These are phyloP conservation scores for Hypericum androsaemum DNA, from an alignment of 345 rosid species.

Conservation along the genomic window DNA sequence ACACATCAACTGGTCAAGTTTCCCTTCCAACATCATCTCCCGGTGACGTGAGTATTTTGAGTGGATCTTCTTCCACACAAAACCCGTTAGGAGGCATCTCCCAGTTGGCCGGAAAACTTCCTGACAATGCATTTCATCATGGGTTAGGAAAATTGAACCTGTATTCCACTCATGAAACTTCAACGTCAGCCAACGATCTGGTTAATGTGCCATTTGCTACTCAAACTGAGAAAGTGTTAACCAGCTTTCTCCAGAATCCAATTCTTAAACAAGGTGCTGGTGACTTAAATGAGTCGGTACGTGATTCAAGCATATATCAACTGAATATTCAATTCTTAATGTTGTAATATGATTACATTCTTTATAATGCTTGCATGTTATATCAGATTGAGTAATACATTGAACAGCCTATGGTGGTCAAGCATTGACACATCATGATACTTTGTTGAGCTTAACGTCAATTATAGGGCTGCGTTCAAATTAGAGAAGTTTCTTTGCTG, in stretches of 20 bases:
- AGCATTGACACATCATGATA: too few relatives aligned
- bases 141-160: slow-evolving; percentile 20
- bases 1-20: slow-evolving; percentile 29
- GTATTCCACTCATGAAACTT: slow-evolving; percentile 19
- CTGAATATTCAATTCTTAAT: neutral
- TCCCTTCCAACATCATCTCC: slow-evolving; percentile 32
- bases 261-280: slow-evolving; percentile 42
- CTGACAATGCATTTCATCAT: slow-evolving; percentile 26
- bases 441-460: too few relatives aligned
- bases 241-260: slow-evolving; percentile 56
- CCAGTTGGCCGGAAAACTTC: slow-evolving; percentile 26
- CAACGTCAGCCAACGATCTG: slow-evolving; percentile 14
- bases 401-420: too few relatives aligned
- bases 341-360: too few relatives aligned
- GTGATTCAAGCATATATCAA: neutral
- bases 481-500: too few relatives aligned
- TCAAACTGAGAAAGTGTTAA: slow-evolving; percentile 72
- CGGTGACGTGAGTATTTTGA: slow-evolving; percentile 26
- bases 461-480: too few relatives aligned
- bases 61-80: slow-evolving; percentile 28
- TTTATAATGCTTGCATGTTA: too few relatives aligned
- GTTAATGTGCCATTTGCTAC: slow-evolving; percentile 38
- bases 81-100: slow-evolving; percentile 32
- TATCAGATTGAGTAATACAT: too few relatives aligned
- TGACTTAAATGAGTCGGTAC: slow-evolving; percentile 36